Evolutionary conservation across 345 rosid species (phyloP).

Genomic region (Acer campestre): DNA sequence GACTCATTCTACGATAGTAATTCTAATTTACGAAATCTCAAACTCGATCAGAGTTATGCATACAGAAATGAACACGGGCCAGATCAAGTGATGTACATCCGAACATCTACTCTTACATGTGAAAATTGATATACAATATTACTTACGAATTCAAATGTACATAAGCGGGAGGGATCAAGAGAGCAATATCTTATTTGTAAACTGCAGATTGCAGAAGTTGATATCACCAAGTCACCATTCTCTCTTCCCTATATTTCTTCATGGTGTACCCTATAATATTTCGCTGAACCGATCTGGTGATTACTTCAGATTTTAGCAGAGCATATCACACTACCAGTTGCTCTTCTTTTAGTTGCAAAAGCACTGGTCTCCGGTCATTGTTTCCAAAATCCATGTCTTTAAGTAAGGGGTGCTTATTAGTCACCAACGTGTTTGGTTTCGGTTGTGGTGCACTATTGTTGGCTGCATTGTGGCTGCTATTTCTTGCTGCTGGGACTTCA

Average conservation of each 20-base stretch:
- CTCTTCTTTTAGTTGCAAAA: conserved; percentile 74
- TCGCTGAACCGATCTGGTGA: not conserved
- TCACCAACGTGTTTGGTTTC: conserved; percentile 32
- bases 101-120: not conserved
- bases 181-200: conserved; percentile 10
- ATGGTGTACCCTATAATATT: conserved; percentile 15
- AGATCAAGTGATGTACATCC: not conserved
- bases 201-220: conserved; percentile 2
- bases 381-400: conserved; percentile 50
- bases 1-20: not conserved
- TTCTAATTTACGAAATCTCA: not conserved
- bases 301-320: not conserved
- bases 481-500: conserved; percentile 77
- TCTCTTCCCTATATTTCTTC: conserved; percentile 17
- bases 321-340: conserved; percentile 47
- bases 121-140: conserved; percentile 27
- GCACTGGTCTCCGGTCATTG: conserved; percentile 56
- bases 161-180: conserved; percentile 15
- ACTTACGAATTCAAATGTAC: conserved; percentile 19
- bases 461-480: conserved; percentile 46
- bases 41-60: not conserved
- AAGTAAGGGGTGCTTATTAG: conserved; percentile 39
- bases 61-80: not conserved
- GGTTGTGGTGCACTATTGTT: conserved; percentile 22
- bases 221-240: not conserved